phyloP scores from a whole-genome alignment of 2,329 filamentous ascomycete species.

The Aspergillus bombycis region DNA sequence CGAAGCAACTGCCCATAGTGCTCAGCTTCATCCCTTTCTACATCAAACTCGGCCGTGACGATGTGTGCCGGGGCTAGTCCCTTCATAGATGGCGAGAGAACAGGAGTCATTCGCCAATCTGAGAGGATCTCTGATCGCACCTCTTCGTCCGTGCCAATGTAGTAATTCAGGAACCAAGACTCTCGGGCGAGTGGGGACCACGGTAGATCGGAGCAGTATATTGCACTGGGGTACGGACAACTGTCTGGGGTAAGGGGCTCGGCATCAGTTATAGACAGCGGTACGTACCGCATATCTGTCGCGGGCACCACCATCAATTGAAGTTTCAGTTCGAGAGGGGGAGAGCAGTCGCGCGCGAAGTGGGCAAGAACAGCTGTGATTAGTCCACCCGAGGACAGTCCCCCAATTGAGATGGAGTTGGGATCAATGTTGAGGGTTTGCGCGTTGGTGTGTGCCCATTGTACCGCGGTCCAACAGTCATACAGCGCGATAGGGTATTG shows the following conservation, averaged over 20 bases:
- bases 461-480: slow-evolving; percentile 1
- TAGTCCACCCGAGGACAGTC: slow-evolving; percentile 16
- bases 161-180: slow-evolving; percentile 37
- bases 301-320: slow-evolving; percentile 38
- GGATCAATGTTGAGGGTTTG: slow-evolving; percentile 10
- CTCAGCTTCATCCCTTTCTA: slow-evolving; percentile 41
- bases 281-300: slow-evolving; percentile 35
- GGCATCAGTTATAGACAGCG: slow-evolving; percentile 15
- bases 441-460: slow-evolving; percentile 11
- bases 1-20: slow-evolving; percentile 26
- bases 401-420: slow-evolving; percentile 16
- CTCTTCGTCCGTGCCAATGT: slow-evolving; percentile 30
- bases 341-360: slow-evolving; percentile 33
- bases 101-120: slow-evolving; percentile 26
- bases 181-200: slow-evolving; percentile 35
- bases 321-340: slow-evolving; percentile 30
- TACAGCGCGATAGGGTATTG: slow-evolving; percentile 2
- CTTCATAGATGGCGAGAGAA: slow-evolving; percentile 30
- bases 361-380: slow-evolving; percentile 39
- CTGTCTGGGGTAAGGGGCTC: slow-evolving; percentile 14
- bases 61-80: slow-evolving; percentile 35
- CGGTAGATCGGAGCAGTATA: slow-evolving; percentile 25
- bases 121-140: slow-evolving; percentile 9
- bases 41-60: slow-evolving; percentile 41
- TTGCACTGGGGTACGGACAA: slow-evolving; percentile 32